Percentiles rank a stretch among this genome's conserved stretches.
Conservation (phyloP, 805 yeast genomes). For the Ogataea angusta region DNA sequence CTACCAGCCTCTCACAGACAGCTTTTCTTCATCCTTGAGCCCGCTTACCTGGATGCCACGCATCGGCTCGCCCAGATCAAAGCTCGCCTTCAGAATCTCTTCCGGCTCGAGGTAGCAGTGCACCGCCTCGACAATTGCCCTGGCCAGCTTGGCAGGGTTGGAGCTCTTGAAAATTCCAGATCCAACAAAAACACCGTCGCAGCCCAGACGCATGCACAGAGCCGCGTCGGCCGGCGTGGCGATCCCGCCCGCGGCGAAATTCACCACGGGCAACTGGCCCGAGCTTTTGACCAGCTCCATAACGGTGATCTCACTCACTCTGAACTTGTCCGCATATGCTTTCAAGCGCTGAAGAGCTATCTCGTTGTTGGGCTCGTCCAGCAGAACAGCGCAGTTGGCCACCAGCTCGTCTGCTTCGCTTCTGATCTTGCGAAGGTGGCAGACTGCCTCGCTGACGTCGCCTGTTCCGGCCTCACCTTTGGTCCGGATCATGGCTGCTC, state of each 20-base stretch:
- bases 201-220: slow-evolving; percentile 75
- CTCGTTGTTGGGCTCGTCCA: neutral
- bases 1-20: slow-evolving; percentile 54
- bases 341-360: slow-evolving; percentile 35
- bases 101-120: slow-evolving; percentile 63
- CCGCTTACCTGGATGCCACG: slow-evolving; percentile 62
- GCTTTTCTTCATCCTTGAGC: slow-evolving; percentile 43
- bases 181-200: slow-evolving; percentile 75
- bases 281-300: slow-evolving; percentile 44
- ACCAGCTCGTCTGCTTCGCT: slow-evolving; percentile 50
- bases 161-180: slow-evolving; percentile 76
- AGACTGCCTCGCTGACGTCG: slow-evolving; percentile 78
- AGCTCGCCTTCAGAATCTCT: slow-evolving; percentile 60
- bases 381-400: slow-evolving; percentile 10
- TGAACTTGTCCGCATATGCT: slow-evolving; percentile 49
- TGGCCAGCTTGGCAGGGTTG: slow-evolving; percentile 70
- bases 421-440: slow-evolving; percentile 62
- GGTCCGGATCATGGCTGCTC: slow-evolving; percentile 84
- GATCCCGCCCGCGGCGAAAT: slow-evolving; percentile 86
- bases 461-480: slow-evolving; percentile 92
- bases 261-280: slow-evolving; percentile 75
- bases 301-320: slow-evolving; percentile 58
- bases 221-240: slow-evolving; percentile 91
- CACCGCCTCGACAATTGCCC: slow-evolving; percentile 77
- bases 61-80: slow-evolving; percentile 74